Base-by-base conservation (phyloP, 352 stramenopile species). In the Aphanomyces euteiches region DNA sequence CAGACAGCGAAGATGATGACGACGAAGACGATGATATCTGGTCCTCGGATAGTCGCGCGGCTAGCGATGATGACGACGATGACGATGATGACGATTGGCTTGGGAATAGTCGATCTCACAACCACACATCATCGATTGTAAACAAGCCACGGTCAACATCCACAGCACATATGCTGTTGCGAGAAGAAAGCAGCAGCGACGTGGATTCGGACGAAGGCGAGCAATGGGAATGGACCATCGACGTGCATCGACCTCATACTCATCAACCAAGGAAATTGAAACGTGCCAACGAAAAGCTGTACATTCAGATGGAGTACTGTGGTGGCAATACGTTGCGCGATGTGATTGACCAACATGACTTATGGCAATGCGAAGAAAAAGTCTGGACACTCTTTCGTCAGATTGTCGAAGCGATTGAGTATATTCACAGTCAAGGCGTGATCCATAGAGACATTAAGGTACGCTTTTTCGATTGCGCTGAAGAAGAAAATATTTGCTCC, bases 301-400 rank as follows among this genome's bases (percentile, higher is more conserved):
- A 93, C 72, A 97, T 97, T 70, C 90, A 98, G 77, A 98, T 98
- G 95, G 92, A 99, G 77, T 99, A 94, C 73, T 99, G 96, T 58
- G 83, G 95, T 54, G 81, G 88, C 7, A 98, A 96, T 57, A 97
- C 94, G 36, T 78, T 99, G 41, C 80, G 93, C 64, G 90, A 98
- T 50, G 83, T 98, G 41, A 98, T 98, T 68, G 95, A 99, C 73
- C 89, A 98, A 56, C 83, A 82, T 15, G 74, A 75, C 0, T 74
- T 98, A 36, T 92, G 78, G 66, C 81, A 89, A 75, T 79, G 93
- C n/a, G 78, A 82, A 2, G 85, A 95, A 67, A 93, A 96, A 68
- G 93, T 98, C 38, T 98, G 93, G 94, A 96, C 89, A 40, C 84
- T 98, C 50, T 90, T 98, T 47, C 90, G 93, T 5, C 95, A 98